Evolutionary conservation across 768 basidiomycete species (phyloP).

Genomic region (Russula griseocarnosa): DNA sequence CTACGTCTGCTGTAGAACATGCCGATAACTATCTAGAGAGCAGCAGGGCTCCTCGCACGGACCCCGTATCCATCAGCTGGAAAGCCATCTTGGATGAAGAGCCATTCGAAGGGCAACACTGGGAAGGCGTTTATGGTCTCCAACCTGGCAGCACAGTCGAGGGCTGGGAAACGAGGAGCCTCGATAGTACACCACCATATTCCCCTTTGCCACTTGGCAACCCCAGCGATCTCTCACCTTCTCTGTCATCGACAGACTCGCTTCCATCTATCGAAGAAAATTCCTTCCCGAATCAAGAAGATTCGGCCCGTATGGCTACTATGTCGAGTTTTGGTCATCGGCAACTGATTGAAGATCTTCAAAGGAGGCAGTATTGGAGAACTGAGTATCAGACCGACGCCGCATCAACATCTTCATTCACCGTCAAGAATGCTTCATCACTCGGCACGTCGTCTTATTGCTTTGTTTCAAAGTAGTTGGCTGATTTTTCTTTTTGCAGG

Average conservation of each 20-base stretch:
- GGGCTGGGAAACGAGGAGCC: conserved; percentile 45
- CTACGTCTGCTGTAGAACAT: conserved; percentile 44
- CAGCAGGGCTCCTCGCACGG: conserved; percentile 42
- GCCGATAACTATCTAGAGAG: conserved; percentile 53
- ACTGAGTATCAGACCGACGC: conserved; percentile 55
- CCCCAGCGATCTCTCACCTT: conserved; percentile 19
- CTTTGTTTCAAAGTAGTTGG: neutral
- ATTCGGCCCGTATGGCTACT: neutral
- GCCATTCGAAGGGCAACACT: conserved; percentile 82
- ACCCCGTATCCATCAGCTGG: conserved; percentile 58
- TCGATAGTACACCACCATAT: conserved; percentile 61
- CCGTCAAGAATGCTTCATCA: conserved; percentile 68
- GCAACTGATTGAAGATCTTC: conserved; percentile 59
- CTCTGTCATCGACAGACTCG: conserved; percentile 28
- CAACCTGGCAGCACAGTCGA: conserved; percentile 47
- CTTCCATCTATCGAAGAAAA: conserved; percentile 7
- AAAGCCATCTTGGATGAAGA: conserved; percentile 75
- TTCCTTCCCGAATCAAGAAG: neutral
- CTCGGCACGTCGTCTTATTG: conserved; percentile 45
- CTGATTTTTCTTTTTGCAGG: conserved; percentile 35
- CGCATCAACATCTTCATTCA: conserved; percentile 44
- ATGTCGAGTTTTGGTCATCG: conserved; percentile 39
- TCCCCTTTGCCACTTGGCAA: conserved; percentile 48
- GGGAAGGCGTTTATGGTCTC: conserved; percentile 66
- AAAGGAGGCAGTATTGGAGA: conserved; percentile 69